These are phyloP conservation scores for Coprinopsis marcescibilis DNA, from an alignment of 768 basidiomycete genomes.

Conservation along the genomic window DNA sequence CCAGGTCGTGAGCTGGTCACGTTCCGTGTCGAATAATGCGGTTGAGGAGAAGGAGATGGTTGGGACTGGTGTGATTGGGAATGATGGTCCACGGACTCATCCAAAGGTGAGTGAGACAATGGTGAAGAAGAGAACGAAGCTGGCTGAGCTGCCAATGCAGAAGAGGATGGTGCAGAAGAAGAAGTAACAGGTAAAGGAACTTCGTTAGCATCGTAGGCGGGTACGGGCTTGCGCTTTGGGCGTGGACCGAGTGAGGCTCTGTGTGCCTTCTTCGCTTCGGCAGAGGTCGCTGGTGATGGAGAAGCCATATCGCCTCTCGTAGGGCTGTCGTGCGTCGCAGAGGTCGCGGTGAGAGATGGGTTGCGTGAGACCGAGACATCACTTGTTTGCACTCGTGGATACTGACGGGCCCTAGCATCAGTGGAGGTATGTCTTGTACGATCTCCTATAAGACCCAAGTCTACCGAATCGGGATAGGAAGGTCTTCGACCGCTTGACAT, in stretches of 20 bases:
- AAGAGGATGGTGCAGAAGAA: conserved; percentile 10
- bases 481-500: background rate
- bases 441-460: background rate
- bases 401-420: background rate
- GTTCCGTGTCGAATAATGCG: conserved; percentile 24
- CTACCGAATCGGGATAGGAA: background rate
- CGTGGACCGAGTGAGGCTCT: conserved; percentile 26
- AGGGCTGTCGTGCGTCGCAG: too few relatives aligned
- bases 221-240: conserved; percentile 55
- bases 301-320: background rate
- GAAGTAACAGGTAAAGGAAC: conserved; percentile 12
- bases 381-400: too few relatives aligned
- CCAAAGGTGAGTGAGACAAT: background rate
- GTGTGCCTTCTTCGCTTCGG: conserved; percentile 17
- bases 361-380: too few relatives aligned
- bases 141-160: background rate
- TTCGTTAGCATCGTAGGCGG: conserved; percentile 35
- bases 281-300: conserved; percentile 7
- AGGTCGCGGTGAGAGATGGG: too few relatives aligned
- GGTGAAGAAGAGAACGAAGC: conserved; percentile 7
- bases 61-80: background rate
- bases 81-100: background rate
- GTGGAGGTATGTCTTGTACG: background rate
- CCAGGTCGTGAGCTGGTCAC: conserved; percentile 3
- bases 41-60: conserved; percentile 7